A percentile compares a stretch with the other conserved stretches of the same genome.
phyloP scores from a whole-genome alignment of 2,329 filamentous ascomycete species.

The Periconia macrospinosa region DNA sequence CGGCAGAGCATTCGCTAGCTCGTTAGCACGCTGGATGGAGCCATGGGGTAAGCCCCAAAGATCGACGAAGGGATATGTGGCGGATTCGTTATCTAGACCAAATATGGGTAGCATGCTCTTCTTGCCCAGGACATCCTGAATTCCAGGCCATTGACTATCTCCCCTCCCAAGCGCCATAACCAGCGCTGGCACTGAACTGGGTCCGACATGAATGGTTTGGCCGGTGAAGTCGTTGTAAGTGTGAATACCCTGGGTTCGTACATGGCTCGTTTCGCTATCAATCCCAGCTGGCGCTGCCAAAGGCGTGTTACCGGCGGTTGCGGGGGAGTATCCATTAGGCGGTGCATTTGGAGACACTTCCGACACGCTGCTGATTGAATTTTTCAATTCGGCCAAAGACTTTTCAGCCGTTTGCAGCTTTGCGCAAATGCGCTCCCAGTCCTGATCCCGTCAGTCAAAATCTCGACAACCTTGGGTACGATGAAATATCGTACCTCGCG shows the following conservation, averaged over 20 bases:
- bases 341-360: slow-evolving; percentile 34
- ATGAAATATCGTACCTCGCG: slow-evolving; percentile 32
- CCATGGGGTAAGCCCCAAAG: slow-evolving; percentile 64
- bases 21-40: slow-evolving; percentile 58
- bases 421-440: slow-evolving; percentile 53
- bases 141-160: slow-evolving; percentile 52
- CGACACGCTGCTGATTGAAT: slow-evolving; percentile 41
- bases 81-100: slow-evolving; percentile 65
- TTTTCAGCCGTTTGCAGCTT: slow-evolving; percentile 53
- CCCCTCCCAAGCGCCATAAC: slow-evolving; percentile 55
- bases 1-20: slow-evolving; percentile 62
- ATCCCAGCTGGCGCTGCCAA: slow-evolving; percentile 38
- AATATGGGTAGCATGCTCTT: slow-evolving; percentile 65
- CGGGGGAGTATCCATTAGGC: slow-evolving; percentile 37
- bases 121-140: slow-evolving; percentile 59
- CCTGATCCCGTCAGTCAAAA: slow-evolving; percentile 30
- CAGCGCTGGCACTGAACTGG: slow-evolving; percentile 63
- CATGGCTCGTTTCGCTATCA: slow-evolving; percentile 44
- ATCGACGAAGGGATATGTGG: slow-evolving; percentile 67
- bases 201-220: slow-evolving; percentile 64
- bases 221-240: slow-evolving; percentile 62
- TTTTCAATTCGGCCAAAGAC: slow-evolving; percentile 49
- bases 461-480: not conserved
- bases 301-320: slow-evolving; percentile 34
- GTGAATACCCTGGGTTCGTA: slow-evolving; percentile 60